phyloP scores from a whole-genome alignment of 2,329 filamentous ascomycete species.

The Plectosphaerella cucumerina region DNA sequence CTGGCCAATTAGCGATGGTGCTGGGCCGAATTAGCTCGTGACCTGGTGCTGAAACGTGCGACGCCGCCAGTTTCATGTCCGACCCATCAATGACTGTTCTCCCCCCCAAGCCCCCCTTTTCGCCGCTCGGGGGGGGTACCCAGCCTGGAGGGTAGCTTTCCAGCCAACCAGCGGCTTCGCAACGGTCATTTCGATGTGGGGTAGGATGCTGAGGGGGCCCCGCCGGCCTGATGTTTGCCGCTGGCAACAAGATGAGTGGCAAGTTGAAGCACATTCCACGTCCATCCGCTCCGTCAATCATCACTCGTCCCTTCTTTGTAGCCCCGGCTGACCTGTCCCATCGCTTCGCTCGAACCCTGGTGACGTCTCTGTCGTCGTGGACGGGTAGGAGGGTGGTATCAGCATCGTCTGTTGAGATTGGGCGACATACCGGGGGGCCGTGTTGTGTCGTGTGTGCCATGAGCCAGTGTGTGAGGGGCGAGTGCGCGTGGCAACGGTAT shows the following conservation, averaged over 20 bases:
- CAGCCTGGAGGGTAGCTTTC: not conserved
- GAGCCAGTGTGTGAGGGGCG: too few relatives aligned
- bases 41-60: conserved; percentile 13
- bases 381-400: not conserved
- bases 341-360: too few relatives aligned
- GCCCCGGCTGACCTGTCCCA: too few relatives aligned
- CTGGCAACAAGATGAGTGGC: not conserved
- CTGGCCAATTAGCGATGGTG: too few relatives aligned
- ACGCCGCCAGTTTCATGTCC: conserved; percentile 12
- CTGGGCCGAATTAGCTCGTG: not conserved
- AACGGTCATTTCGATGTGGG: not conserved
- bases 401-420: not conserved
- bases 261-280: too few relatives aligned
- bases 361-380: too few relatives aligned
- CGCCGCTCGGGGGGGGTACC: not conserved
- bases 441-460: too few relatives aligned
- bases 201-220: not conserved
- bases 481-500: too few relatives aligned
- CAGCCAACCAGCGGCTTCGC: not conserved
- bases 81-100: not conserved
- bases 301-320: too few relatives aligned
- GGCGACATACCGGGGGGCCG: not conserved
- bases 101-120: conserved; percentile 1
- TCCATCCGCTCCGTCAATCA: too few relatives aligned
- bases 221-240: not conserved